Evolutionary conservation across 108 stramenopile species (phyloP), one percentile per base, ranked within the genome.

Genomic region (Cyclotella cryptica): DNA sequence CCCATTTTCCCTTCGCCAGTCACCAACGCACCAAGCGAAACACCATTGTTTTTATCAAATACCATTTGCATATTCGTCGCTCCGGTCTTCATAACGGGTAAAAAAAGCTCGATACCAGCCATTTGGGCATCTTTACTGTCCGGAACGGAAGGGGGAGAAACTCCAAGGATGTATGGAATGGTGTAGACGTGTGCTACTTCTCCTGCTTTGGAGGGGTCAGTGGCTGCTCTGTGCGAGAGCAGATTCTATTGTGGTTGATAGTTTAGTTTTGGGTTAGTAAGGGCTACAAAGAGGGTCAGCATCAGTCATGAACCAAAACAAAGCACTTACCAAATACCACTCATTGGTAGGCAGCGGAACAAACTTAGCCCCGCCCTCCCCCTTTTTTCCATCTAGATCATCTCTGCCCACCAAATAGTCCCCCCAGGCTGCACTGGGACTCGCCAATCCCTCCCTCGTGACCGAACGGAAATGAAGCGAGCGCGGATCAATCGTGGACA

Each of bases 271-370:
- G n/a, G n/a, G n/a, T n/a, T n/a, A n/a, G n/a, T n/a, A n/a, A n/a
- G n/a, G n/a, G n/a, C n/a, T n/a, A n/a, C n/a, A n/a, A n/a, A n/a
- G n/a, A n/a, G n/a, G n/a, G n/a, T n/a, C n/a, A n/a, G n/a, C n/a
- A 27, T 14, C 5, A 19, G 29, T 24, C 6, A 53, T 24, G 13
- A 45, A 45, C 10, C 11, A 57, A 18, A 22, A 19, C n/a, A 57
- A 15, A 24, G 24, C 3, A 72, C 78, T 66, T 39, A 79, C 78
- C 71, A 77, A 55, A 70, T 94, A 97, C 96, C 96, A 97, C 26
- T 83, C 74, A 84, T 94, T 95, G 0, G 96, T 97, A 3, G 96
- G 96, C 29, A 93, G 65, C 14, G 93, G 70, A 11, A 71, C 52
- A 64, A 64, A 80, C 64, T 24, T 41, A 24, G 6, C n/a, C 21